These are phyloP conservation scores for Citrus glauca DNA, from an alignment of 345 rosid genomes.

Conservation along the genomic window DNA sequence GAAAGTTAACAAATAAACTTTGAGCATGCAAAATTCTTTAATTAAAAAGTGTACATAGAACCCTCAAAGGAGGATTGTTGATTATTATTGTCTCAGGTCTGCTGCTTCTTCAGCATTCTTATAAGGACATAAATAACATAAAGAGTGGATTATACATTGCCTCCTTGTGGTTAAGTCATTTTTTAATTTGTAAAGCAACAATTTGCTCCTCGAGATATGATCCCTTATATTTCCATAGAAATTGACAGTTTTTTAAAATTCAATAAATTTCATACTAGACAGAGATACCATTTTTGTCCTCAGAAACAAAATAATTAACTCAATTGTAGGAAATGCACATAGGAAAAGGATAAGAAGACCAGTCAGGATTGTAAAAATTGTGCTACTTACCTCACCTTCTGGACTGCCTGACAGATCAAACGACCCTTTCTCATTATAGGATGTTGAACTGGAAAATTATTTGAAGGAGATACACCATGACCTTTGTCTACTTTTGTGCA, in stretches of 20 bases:
- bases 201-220: neutral
- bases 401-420: conserved; percentile 44
- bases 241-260: neutral
- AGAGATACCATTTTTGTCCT: neutral
- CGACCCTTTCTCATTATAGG: conserved; percentile 24
- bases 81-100: neutral
- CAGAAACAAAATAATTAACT: too few relatives aligned
- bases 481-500: conserved; percentile 12
- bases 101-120: neutral
- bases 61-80: neutral
- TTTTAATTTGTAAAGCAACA: neutral
- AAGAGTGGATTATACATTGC: neutral
- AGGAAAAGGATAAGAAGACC: too few relatives aligned
- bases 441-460: conserved; percentile 11
- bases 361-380: conserved; percentile 5
- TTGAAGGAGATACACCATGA: conserved; percentile 23
- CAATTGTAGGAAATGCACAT: too few relatives aligned
- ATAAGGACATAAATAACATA: neutral
- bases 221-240: neutral
- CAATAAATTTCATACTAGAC: neutral
- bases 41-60: neutral
- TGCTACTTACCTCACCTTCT: conserved; percentile 61
- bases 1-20: neutral
- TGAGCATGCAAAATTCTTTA: neutral
- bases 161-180: neutral